phyloP scores from a whole-genome alignment of 1,284 basidiomycete species.

The Ganoderma sinense region DNA sequence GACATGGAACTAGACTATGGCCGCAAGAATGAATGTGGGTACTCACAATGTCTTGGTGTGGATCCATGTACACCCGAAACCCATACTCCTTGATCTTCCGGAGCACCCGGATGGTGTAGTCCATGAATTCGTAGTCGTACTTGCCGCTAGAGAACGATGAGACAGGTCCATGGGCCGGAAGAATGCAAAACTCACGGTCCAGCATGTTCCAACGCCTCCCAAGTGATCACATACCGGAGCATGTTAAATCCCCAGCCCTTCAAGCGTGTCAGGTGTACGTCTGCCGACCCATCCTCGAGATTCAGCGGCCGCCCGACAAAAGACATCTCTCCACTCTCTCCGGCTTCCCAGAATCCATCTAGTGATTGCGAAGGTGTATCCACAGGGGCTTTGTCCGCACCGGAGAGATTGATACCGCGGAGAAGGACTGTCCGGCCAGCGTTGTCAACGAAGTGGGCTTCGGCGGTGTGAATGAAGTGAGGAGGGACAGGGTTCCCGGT shows the following conservation, averaged over 20 bases:
- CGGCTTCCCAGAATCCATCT: conserved; percentile 90
- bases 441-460: conserved; percentile 85
- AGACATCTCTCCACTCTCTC: conserved; percentile 74
- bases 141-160: conserved; percentile 66
- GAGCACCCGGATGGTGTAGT: conserved; percentile 89
- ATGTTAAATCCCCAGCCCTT: conserved; percentile 95
- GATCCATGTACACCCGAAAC: conserved; percentile 95
- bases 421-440: conserved; percentile 86
- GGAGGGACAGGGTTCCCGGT: conserved; percentile 64
- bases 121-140: conserved; percentile 93
- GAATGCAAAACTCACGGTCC: conserved; percentile 79
- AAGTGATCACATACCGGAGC: conserved; percentile 91
- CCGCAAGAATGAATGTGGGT: not conserved
- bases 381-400: conserved; percentile 85
- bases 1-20: not conserved
- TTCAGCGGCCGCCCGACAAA: conserved; percentile 85
- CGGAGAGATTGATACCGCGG: conserved; percentile 93
- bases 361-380: conserved; percentile 72
- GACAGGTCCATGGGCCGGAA: not conserved
- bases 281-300: conserved; percentile 84
- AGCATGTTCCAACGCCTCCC: conserved; percentile 94
- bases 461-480: conserved; percentile 72
- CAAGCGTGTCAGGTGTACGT: conserved; percentile 89
- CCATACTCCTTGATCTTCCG: conserved; percentile 93
- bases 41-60: conserved; percentile 95